Percentiles rank a stretch among this genome's conserved stretches.
phyloP scores from a whole-genome alignment of 495 filamentous ascomycete species.

The Tuber indicum region DNA sequence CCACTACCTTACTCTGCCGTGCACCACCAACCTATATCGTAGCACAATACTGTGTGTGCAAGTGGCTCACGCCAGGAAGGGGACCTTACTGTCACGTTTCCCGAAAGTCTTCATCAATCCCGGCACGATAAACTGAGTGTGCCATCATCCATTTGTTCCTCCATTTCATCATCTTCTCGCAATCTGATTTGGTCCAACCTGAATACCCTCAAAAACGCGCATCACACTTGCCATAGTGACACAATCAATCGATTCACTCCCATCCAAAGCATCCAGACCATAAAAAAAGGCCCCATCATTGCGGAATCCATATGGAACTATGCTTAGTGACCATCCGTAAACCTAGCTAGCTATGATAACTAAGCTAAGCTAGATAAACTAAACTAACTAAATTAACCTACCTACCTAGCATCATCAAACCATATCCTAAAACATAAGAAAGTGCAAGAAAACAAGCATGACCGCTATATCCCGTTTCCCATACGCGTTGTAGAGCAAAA shows the following conservation, averaged over 20 bases:
- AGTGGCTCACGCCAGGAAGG: too few species aligned
- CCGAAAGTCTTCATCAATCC: neutral
- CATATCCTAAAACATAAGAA: neutral
- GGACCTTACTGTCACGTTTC: too few species aligned
- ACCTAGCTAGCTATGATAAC: neutral
- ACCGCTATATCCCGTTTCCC: conserved; percentile 5
- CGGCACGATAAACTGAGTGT: neutral
- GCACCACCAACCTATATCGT: too few species aligned
- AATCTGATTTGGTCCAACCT: neutral
- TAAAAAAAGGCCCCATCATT: neutral
- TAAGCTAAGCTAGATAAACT: neutral
- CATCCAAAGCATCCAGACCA: neutral
- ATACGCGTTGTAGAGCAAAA: neutral
- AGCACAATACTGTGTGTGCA: too few species aligned
- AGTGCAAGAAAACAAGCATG: neutral
- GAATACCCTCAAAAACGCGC: neutral
- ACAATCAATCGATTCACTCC: neutral
- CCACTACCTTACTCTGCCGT: neutral
- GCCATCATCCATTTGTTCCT: neutral
- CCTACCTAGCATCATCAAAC: neutral
- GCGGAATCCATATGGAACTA: neutral
- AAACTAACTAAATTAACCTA: neutral
- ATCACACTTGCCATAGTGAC: neutral
- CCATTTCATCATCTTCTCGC: neutral
- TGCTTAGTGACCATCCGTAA: neutral